Base-by-base conservation (phyloP, 345 rosid species). In the Nephelium lappaceum region DNA sequence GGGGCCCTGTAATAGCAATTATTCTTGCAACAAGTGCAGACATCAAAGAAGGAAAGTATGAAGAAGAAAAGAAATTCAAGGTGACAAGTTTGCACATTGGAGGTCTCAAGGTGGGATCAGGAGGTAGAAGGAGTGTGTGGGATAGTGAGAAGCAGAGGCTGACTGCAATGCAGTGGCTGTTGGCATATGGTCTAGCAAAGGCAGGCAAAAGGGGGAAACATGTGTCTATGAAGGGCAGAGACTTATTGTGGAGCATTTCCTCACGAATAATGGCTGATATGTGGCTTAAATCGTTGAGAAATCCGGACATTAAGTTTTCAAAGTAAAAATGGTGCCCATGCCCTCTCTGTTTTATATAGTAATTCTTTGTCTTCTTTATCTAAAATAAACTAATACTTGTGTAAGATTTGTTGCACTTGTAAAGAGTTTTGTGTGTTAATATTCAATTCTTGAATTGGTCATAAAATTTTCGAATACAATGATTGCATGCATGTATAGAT, bases 251-350 rank as follows among this genome's bases (percentile, higher is more conserved):
- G 99, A 93, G 99, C 91, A 83, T 91, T 74, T 93, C 99, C 24
- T 89, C 98, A 8, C 85, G 98, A 72, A 90, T 92, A 73, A 89
- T 92, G 98, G 98, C 99, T 6, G 97, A 90, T 65, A 95, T 91
- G 99, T 93, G 98, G 99, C 95, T 95, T 63, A 93, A 86, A 86
- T 79, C 96, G 18, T 90, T 91, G 82, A 90, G 98, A 85, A 95
- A 95, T 78, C 99, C 99, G 5, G 95, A 95, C 74, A 89, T 93
- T 12, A 93, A 87, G 81, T 80, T 92, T 62, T 67, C 85, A 25
- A 81, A 78, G 81, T 87, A 77, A 79, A 64, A 62, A 42, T 45
- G 51, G 5, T 45, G 51, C 12, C n/a, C 61, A 53, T 8, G 15
- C n/a, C 6, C 27, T 16, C 60, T 39, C 9, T 27, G 8, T 21